Percentiles rank a stretch among this genome's conserved stretches.
Evolutionary conservation across 2,329 filamentous ascomycete genomes (phyloP).

Genomic region (Paramyrothecium roridum): DNA sequence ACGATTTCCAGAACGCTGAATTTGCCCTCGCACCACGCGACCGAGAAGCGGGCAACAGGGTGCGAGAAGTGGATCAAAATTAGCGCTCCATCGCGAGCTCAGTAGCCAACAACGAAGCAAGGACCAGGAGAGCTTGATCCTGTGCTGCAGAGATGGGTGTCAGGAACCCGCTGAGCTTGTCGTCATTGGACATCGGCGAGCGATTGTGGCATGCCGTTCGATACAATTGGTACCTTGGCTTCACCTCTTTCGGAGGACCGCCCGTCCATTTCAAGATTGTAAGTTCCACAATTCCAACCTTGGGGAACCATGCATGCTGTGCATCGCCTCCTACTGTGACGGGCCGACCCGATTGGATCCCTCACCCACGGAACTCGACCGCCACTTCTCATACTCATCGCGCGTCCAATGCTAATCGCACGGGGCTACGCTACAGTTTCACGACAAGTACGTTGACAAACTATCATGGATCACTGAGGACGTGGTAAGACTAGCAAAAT

Average conservation of each 20-base stretch:
- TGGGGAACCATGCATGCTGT: not conserved
- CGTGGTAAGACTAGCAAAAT: slow-evolving; percentile 37
- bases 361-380: too few relatives aligned
- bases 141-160: not conserved
- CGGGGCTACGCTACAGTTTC: not conserved
- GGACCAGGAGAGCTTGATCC: not conserved
- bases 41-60: too few relatives aligned
- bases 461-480: slow-evolving; percentile 67
- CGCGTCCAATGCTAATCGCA: not conserved
- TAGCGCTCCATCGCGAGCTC: too few relatives aligned
- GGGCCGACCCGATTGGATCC: too few relatives aligned
- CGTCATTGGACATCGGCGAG: not conserved
- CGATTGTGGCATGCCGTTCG: slow-evolving; percentile 2
- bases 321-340: too few relatives aligned
- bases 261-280: slow-evolving; percentile 67
- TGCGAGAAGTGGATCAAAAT: too few relatives aligned
- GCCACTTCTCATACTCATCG: not conserved
- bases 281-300: slow-evolving; percentile 9
- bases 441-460: slow-evolving; percentile 53
- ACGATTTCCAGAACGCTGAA: too few relatives aligned
- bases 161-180: not conserved
- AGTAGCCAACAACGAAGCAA: too few relatives aligned
- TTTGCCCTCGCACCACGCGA: too few relatives aligned
- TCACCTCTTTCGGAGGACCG: slow-evolving; percentile 64
- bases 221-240: slow-evolving; percentile 57